Evolutionary conservation across 345 rosid species (phyloP), one percentile per base, ranked within the genome.

Genomic region (Gossypium turneri): DNA sequence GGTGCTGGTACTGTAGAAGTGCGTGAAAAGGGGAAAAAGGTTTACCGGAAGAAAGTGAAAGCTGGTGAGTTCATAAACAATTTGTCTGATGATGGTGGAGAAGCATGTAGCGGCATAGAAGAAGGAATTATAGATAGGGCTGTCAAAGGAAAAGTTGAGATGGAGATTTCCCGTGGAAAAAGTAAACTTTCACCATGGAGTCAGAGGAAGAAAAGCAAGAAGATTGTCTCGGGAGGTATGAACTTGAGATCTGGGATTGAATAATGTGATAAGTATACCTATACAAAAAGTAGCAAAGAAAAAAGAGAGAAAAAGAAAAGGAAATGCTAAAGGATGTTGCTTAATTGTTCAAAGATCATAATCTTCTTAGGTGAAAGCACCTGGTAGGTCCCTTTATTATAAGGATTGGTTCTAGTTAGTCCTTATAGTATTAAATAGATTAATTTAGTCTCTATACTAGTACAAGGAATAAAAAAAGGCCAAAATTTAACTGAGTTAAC

Each of bases 71-170:
- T 72, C 34, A 80, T 78, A 75, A 84, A 78, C 73, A 79, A 81
- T 79, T 74, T 77, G 73, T 90, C 88, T 68, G 97, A 90, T 82
- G 95, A 87, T 71, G 85, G 85, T 59, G 89, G 86, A 63, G 98
- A 86, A 84, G 94, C 94, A 47, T 87, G 93, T 81, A 96, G 97
- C 57, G 97, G 93, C 72, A 90, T 95, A 67, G 92, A 88, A 78
- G 89, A 88, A 90, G 96, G 92, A 76, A 75, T 84, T 67, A 82
- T 76, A 77, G 80, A 61, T 44, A 77, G 75, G 78, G 76, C 80
- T 70, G 75, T 57, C 12, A 85, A 80, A 79, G 83, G 85, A 66
- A 88, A 91, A 62, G 80, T 63, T 67, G 82, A 76, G 55, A 70
- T 22, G 73, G 92, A 82, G 75, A 70, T 81, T 78, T 80, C 87